Conservation (phyloP, 768 basidiomycete genomes). For the Leccinum aurantiacum region DNA sequence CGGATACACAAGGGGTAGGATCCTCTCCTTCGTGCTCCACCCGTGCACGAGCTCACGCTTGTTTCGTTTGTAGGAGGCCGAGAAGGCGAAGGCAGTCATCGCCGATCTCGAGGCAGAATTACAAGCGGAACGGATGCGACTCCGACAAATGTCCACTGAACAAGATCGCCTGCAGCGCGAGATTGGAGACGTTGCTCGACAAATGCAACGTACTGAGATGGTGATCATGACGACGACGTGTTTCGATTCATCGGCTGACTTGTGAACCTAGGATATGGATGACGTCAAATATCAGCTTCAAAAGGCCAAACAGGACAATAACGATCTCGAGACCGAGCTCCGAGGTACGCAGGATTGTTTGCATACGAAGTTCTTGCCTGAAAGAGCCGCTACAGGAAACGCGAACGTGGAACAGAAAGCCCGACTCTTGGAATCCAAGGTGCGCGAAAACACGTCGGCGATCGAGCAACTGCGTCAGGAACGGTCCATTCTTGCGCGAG, state of each 20-base stretch:
- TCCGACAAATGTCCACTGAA: constrained; percentile 63
- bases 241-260: constrained; percentile 4
- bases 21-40: neutral
- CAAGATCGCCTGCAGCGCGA: constrained; percentile 63
- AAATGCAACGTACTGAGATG: constrained; percentile 70
- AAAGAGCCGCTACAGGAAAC: constrained; percentile 44
- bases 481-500: constrained; percentile 62
- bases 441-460: constrained; percentile 64
- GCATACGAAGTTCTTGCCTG: constrained; percentile 1
- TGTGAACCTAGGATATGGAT: constrained; percentile 66
- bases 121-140: constrained; percentile 64
- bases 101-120: constrained; percentile 70
- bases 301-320: constrained; percentile 69
- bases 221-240: constrained; percentile 36
- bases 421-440: constrained; percentile 62
- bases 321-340: constrained; percentile 70
- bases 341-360: constrained; percentile 48
- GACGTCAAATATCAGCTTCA: constrained; percentile 70
- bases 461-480: constrained; percentile 79
- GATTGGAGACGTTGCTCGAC: constrained; percentile 58
- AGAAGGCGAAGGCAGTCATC: constrained; percentile 62
- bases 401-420: constrained; percentile 71
- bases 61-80: constrained; percentile 55
- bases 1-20: constrained; percentile 55
- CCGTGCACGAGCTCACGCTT: constrained; percentile 1